phyloP scores from a whole-genome alignment of 75 land plant species.

The Gnetum montanum region DNA sequence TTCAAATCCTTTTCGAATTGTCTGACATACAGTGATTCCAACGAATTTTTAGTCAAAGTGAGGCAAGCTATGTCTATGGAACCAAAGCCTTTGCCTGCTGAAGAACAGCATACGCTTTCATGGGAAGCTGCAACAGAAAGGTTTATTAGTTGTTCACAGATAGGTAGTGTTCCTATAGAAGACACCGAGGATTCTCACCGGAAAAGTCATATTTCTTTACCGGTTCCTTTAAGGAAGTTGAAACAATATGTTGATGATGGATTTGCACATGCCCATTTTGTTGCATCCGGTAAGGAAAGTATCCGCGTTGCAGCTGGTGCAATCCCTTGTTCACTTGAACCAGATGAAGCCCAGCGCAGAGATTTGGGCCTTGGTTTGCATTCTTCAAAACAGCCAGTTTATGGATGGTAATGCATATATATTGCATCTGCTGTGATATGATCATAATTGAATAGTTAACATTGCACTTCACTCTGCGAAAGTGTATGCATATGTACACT shows the following conservation, averaged over 20 bases:
- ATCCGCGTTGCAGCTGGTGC: conserved; percentile 56
- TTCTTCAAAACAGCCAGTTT: neutral
- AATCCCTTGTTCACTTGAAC: conserved; percentile 52
- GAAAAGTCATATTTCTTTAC: conserved; percentile 16
- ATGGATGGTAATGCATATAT: conserved; percentile 7
- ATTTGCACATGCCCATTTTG: conserved; percentile 48
- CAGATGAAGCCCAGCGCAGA: conserved; percentile 50
- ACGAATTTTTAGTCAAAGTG: conserved; percentile 45
- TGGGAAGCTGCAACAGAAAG: conserved; percentile 92
- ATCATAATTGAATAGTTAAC: too few relatives aligned
- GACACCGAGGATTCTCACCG: neutral
- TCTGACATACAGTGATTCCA: conserved; percentile 24
- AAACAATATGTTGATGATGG: conserved; percentile 43
- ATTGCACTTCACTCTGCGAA: too few relatives aligned
- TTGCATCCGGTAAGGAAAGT: conserved; percentile 40
- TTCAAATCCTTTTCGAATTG: conserved; percentile 86
- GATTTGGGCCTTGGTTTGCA: conserved; percentile 43
- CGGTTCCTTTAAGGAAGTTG: conserved; percentile 21
- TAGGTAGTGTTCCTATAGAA: conserved; percentile 11
- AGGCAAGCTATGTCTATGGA: conserved; percentile 40
- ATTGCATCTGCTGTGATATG: too few relatives aligned
- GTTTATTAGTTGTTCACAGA: conserved; percentile 40
- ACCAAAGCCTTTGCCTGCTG: conserved; percentile 45
- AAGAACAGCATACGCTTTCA: conserved; percentile 47
- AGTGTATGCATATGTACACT: too few relatives aligned